Base-by-base conservation (phyloP, 1,284 basidiomycete species). In the Irpex rosettiformis region DNA sequence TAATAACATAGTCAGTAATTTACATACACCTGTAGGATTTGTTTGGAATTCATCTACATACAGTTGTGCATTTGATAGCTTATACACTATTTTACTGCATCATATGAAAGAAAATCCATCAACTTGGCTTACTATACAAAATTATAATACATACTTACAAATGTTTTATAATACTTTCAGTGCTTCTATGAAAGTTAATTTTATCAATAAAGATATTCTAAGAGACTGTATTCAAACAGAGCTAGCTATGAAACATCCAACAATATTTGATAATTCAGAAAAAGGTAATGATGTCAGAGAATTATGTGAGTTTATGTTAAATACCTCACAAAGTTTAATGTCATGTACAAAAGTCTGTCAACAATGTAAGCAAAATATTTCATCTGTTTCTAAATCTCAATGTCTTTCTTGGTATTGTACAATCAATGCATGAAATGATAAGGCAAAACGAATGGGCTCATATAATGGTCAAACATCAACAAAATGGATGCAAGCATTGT, bases 1-100 rank as follows among this genome's bases (percentile, higher is more conserved):
- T n/a, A 5, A 22, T 13, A 18, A 4, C 42, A 42, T 5, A 40
- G 7, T 8, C 33, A 8, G 33, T 40, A 8, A 40, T 40, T 11
- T 11, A 5, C 28, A 29, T 33, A 10, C 28, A 18, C 45, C 45
- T 1, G 2, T 21, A n/a, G 45, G 45, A 1, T 48, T 48, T 45
- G 21, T 45, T 7, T 45, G 43, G 43, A 22, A 45, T 45, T 5
- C 13, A 45, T 4, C 6, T 7, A 45, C 43, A 7, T n/a, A 55
- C 21, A 55, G 42, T n/a, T 55, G 54, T 55, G 43, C 42, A 8
- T 55, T 45, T 55, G 54, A 48, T n/a, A 30, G 40, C 3, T 27
- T 55, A 24, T 33, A 47, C 33, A 18, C 43, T 1, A 47, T 55
- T 16, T 11, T 55, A 22, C 1, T 52, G 29, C 1, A 52, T 2